Base-by-base conservation (phyloP, 257 asterid genomes). In the Eucommia ulmoides region DNA sequence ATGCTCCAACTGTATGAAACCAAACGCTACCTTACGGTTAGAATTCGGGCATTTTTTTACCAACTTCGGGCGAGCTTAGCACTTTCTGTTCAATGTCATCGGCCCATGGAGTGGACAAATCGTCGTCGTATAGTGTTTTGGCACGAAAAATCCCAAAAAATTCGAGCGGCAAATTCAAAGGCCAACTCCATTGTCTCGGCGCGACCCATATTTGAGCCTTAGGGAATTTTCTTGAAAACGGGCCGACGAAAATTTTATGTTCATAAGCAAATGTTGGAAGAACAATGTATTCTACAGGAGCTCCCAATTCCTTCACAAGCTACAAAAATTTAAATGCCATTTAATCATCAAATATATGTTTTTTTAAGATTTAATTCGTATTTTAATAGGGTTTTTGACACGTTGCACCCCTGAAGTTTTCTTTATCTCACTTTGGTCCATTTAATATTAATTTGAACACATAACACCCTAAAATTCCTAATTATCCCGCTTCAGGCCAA, bases 121-220 rank as follows among this genome's bases (percentile, higher is more conserved):
- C 93, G 58, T 77, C 83, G 22, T 85, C 81, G 57, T 51, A 24
- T 63, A 89, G 71, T 19, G 78, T 71, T 51, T 65, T 78, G 59
- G 97, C 74, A 20, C 91, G 80, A 59, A 89, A 89, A 52, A 89
- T 76, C 61, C 97, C 97, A 48, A 84, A 89, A 71, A 89, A 89
- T 53, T 84, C 94, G 20, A 85, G 93, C 33, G 93, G 96, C 54
- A 89, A 59, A 59, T 89, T 89, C 25, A 89, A 55, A 33, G 97
- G 97, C 93, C 96, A 82, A 62, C 96, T 89, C 97, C 97, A 85
- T 62, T 89, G 97, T 72, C 97, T 73, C 22, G 97, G 97, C 12
- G 97, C 94, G 41, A 89, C 96, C 96, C 97, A 89, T n/a, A 85
- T 82, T 70, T 73, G 81, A 51, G 96, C 96, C 62, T 19, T 47